A percentile compares a stretch with the other conserved stretches of the same genome.
phyloP scores from a whole-genome alignment of 2,329 filamentous ascomycete genomes.

The Akanthomyces muscarius region DNA sequence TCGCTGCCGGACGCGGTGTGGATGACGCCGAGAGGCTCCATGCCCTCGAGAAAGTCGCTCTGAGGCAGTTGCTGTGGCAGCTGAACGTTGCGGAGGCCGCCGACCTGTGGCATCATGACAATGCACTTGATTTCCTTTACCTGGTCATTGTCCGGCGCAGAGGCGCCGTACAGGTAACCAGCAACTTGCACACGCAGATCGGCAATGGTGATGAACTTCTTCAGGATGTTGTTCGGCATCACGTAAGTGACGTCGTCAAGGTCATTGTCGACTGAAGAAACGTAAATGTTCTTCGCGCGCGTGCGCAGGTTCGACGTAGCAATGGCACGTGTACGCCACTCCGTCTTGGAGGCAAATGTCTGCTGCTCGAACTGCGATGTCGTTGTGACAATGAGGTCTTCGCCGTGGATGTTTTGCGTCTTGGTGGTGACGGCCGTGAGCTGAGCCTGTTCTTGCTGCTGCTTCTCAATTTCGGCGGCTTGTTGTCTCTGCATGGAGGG shows the following conservation, averaged over 20 bases:
- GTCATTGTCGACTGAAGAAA: slow-evolving; percentile 90
- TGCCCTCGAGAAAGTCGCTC: slow-evolving; percentile 78
- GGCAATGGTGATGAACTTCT: slow-evolving; percentile 95
- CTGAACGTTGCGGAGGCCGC: slow-evolving; percentile 86
- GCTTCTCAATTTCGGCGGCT: slow-evolving; percentile 97
- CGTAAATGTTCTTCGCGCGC: slow-evolving; percentile 96
- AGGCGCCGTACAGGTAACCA: slow-evolving; percentile 89
- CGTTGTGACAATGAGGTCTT: slow-evolving; percentile 97
- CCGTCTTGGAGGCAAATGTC: slow-evolving; percentile 96
- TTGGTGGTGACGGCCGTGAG: slow-evolving; percentile 96
- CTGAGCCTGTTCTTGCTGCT: slow-evolving; percentile 94
- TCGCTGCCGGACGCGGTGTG: slow-evolving; percentile 95
- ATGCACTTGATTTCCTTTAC: slow-evolving; percentile 97
- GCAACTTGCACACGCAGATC: slow-evolving; percentile 96
- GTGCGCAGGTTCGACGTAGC: slow-evolving; percentile 94
- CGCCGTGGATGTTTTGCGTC: slow-evolving; percentile 93
- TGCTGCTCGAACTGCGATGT: slow-evolving; percentile 98
- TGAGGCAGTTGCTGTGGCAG: slow-evolving; percentile 85
- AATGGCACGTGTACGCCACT: slow-evolving; percentile 95
- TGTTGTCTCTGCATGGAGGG: slow-evolving; percentile 98
- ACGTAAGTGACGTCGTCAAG: slow-evolving; percentile 92
- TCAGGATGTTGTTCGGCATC: slow-evolving; percentile 98
- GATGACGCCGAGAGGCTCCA: slow-evolving; percentile 92
- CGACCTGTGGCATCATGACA: slow-evolving; percentile 96
- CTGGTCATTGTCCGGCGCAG: slow-evolving; percentile 89